Base-by-base conservation (phyloP, 208 protist species). In the Trypanosoma lewisi region DNA sequence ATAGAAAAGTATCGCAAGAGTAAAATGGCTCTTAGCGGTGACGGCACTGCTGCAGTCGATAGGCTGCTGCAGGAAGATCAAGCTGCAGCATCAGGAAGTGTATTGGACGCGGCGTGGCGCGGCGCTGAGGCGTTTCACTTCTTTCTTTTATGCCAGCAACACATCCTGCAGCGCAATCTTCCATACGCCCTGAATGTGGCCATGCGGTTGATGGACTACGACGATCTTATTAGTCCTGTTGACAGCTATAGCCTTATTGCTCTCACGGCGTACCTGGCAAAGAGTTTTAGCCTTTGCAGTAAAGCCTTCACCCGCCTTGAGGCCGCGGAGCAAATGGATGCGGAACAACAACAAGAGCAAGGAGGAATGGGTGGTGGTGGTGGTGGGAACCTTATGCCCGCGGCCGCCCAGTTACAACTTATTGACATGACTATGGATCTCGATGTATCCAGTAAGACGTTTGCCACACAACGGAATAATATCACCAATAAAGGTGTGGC, bases 41-140 rank as follows among this genome's bases (percentile, higher is more conserved):
- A 87, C 65, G 84, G 83, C 36, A 50, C 63, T 19, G 69, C 85
- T 45, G 86, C 80, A 12, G 87, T 94, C 33, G 70, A 93, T 47
- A 83, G 80, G 37, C 72, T 97, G 57, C 75, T 97, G 36, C 58
- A 74, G 44, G 80, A 80, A n/a, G 95, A 97, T 58, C 45, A 42
- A 45, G 61, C 73, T 33, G 69, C 82, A 28, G 85, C 39, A 19
- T 68, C 78, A 31, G 86, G 95, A 71, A 80, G 87, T 52, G 78
- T 80, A 27, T 75, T 96, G 14, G 91, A 96, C 63, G 85, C 85
- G 17, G 83, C 92, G 12, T 98, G 96, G 95, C 82, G 87, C 47
- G 93, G 92, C 14, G 96, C 97, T 4, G 95, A 99, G 80, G 97
- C 97, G 16, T 98, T 93, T 74, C 97, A 99, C 75, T 99, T 95